Evolutionary conservation across 805 yeast genomes (phyloP).

Genomic region (Starmerella roubikii): DNA sequence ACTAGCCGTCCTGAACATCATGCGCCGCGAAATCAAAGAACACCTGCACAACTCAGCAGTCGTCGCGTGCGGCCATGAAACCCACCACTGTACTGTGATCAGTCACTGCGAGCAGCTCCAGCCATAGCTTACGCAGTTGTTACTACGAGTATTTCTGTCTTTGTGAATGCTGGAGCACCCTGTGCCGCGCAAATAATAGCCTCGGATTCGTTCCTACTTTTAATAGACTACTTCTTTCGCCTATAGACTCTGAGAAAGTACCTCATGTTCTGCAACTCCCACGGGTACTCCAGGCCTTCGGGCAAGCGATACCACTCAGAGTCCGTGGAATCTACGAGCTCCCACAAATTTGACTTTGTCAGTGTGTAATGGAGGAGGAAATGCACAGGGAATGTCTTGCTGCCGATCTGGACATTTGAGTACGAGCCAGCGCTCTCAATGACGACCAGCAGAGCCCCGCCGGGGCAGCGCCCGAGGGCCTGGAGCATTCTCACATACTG

Average conservation of each 20-base stretch:
- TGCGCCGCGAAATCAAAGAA: too few species aligned
- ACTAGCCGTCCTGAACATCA: too few species aligned
- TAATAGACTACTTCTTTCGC: too few species aligned
- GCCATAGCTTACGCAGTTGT: too few species aligned
- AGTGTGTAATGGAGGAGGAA: slow-evolving; percentile 63
- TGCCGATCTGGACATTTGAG: slow-evolving; percentile 64
- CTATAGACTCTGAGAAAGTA: slow-evolving; percentile 65
- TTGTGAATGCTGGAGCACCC: too few species aligned
- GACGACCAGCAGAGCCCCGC: slow-evolving; percentile 49
- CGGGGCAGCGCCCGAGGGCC: slow-evolving; percentile 35
- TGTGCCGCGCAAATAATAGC: too few species aligned
- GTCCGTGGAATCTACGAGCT: slow-evolving; percentile 48
- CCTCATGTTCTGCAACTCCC: slow-evolving; percentile 77
- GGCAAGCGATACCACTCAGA: slow-evolving; percentile 68
- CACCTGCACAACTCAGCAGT: too few species aligned
- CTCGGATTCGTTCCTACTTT: too few species aligned
- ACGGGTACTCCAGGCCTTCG: slow-evolving; percentile 40
- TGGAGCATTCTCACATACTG: slow-evolving; percentile 49
- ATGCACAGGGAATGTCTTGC: slow-evolving; percentile 69
- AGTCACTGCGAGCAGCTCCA: too few species aligned
- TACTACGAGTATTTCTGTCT: too few species aligned
- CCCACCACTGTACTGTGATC: too few species aligned
- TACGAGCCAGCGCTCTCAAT: slow-evolving; percentile 86
- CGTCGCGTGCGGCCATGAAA: too few species aligned
- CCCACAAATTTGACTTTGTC: slow-evolving; percentile 46